Evolutionary conservation across 805 yeast genomes (phyloP).

Genomic region (Nakazawaea siamensis): DNA sequence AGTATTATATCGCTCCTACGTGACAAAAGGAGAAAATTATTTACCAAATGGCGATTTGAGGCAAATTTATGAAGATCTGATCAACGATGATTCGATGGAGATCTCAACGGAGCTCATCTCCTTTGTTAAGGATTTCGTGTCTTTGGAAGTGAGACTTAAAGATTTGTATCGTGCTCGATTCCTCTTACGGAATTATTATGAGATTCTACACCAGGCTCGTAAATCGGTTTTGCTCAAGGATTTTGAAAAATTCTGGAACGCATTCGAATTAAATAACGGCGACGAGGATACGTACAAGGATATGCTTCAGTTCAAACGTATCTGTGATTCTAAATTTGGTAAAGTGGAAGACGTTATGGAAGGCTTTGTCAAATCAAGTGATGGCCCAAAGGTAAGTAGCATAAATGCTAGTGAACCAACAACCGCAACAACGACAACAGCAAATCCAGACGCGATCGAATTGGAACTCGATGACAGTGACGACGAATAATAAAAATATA

Average conservation of each 20-base stretch:
- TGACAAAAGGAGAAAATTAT: constrained; percentile 29
- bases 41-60: constrained; percentile 36
- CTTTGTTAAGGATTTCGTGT: constrained; percentile 46
- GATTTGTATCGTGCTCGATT: constrained; percentile 58
- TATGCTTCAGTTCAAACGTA: constrained; percentile 57
- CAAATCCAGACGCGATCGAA: constrained; percentile 56
- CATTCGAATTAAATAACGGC: constrained; percentile 68
- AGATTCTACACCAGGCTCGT: constrained; percentile 22
- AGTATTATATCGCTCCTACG: constrained; percentile 34
- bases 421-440: constrained; percentile 2
- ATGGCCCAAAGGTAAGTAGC: constrained; percentile 25
- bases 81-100: constrained; percentile 23
- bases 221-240: constrained; percentile 15
- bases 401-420: constrained; percentile 14
- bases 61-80: constrained; percentile 42
- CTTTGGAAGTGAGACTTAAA: constrained; percentile 42
- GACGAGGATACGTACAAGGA: constrained; percentile 63
- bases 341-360: constrained; percentile 7
- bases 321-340: constrained; percentile 18
- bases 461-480: constrained; percentile 32
- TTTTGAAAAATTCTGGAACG: constrained; percentile 52
- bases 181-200: constrained; percentile 47
- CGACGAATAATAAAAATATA: constrained; percentile 2
- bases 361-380: constrained; percentile 40
- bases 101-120: constrained; percentile 23